Percentiles rank a stretch among this genome's conserved stretches.
phyloP scores from a whole-genome alignment of 139 green algal species.

The Tetradesmus lagerheimii region DNA sequence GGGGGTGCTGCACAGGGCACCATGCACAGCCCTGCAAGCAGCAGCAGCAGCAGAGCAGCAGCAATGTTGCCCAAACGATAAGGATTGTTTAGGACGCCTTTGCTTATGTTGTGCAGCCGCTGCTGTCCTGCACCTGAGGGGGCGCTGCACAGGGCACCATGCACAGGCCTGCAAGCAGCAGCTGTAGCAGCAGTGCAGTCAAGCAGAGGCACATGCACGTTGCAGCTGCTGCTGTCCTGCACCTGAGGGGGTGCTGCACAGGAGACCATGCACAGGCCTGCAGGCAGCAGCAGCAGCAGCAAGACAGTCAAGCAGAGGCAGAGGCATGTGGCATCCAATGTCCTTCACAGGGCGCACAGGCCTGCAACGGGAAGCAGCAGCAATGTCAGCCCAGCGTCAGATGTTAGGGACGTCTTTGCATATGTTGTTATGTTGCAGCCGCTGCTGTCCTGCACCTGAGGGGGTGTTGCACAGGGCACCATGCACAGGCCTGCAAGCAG shows the following conservation, averaged over 20 bases:
- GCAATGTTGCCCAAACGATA: too few species aligned
- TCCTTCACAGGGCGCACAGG: too few species aligned
- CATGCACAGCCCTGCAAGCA: neutral
- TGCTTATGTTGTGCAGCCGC: too few species aligned
- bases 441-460: too few species aligned
- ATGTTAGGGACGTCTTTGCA: too few species aligned
- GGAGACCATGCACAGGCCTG: conserved; percentile 26
- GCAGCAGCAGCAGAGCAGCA: conserved; percentile 1
- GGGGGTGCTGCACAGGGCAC: neutral
- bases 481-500: neutral
- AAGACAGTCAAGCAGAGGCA: neutral
- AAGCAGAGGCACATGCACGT: neutral
- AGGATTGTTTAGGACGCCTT: too few species aligned
- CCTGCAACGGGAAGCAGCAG: too few species aligned
- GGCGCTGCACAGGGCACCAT: neutral
- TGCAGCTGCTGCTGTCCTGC: too few species aligned
- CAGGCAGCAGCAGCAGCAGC: neutral
- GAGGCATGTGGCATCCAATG: too few species aligned
- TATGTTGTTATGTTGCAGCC: neutral
- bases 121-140: neutral
- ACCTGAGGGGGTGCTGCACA: neutral
- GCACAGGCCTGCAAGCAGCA: neutral
- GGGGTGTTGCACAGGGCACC: neutral
- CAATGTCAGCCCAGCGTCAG: too few species aligned
- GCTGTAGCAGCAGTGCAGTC: neutral